Evolutionary conservation across 768 basidiomycete genomes (phyloP), one percentile per base, ranked within the genome.

Genomic region (Suillus spraguei): DNA sequence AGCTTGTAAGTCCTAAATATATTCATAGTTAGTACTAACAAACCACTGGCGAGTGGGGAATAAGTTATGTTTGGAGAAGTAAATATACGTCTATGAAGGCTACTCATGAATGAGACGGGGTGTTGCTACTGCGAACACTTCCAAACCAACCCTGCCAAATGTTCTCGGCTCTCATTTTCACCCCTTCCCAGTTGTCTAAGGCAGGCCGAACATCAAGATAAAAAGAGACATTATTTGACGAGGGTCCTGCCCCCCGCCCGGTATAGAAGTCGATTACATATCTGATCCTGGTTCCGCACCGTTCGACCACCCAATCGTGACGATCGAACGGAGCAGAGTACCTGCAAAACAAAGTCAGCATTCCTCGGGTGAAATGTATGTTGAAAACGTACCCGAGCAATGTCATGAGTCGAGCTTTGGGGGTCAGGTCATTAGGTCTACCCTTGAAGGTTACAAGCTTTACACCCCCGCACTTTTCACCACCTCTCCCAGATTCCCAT

Each of bases 241-340:
- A 70, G 1, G 85, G 69, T 14, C 75, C 79, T 32, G 79, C 70
- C 52, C 75, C 79, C 39, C 86, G 86, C 20, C 97, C 97, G 4
- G 92, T 91, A 79, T 99, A 99, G 77, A 99, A 99, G 78, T 99
- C 97, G 70, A 99, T 97, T 64, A 99, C 87, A 79, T 99, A 99
- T 59, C 97, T 89, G 72, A 95, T 82, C 63, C 86, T 87, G 10
- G 85, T 86, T 6, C 95, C 97, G 72, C 96, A 97, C 39, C 97
- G 88, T 75, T 97, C 95, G 58, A 99, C 88, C 58, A 94, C 76
- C 97, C 97, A 99, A 75, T 99, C 97, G 68, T 99, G 97, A 60
- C 94, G 82, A 74, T 99, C 97, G 76, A 99, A 99, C 0, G 97
- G 97, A 28, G 93, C 83, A 33, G 92, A 83, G 75, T 97, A 99